Evolutionary conservation across 1,284 basidiomycete species (phyloP), one percentile per base, ranked within the genome.

Genomic region (Sporisorium sorghi): DNA sequence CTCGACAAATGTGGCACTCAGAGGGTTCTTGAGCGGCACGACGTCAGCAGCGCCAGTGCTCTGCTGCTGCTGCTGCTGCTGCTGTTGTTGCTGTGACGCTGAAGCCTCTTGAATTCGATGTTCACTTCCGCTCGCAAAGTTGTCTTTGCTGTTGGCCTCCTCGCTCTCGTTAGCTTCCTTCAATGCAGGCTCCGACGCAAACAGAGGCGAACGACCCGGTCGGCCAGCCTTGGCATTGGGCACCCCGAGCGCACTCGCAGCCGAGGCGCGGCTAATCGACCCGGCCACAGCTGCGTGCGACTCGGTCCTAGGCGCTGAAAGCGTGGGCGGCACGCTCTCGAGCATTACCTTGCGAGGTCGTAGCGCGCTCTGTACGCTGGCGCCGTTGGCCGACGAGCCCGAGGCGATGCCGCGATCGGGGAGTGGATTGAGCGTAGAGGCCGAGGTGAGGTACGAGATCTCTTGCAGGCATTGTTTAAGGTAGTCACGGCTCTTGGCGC

Each of bases 401-500:
- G 66, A 60, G 7, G 68, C 72, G 24, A 64, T 48, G 30, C 77
- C 65, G 19, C 79, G 66, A 46, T 80, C 76, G 0, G 76, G 68
- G 35, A 99, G 88, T 37, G 96, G 97, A 84, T 99, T 99, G 87
- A 99, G 91, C 4, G 96, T 95, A 83, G 96, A 92, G 1, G 94
- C 91, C 2, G 94, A 97, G 0, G 96, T 99, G 55, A 99, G 87
- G 85, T 99, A 99, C 9, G 93, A 93, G 77, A 99, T 93, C 87
- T 99, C 96, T 86, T 98, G 96, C 37, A 99, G 87, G 86, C 97
- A 97, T 86, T 99, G 96, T 86, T 99, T 98, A 77, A 99, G 89
- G 85, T 98, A 99, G 72, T 99, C 97, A 62, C 95, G 88, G 87
- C 93, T 96, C 72, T 93, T 89, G 43, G 94, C 94, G 76, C 96